Evolutionary conservation across 164 flowering plant species (phyloP).

Genomic region (Litsea cubeba): DNA sequence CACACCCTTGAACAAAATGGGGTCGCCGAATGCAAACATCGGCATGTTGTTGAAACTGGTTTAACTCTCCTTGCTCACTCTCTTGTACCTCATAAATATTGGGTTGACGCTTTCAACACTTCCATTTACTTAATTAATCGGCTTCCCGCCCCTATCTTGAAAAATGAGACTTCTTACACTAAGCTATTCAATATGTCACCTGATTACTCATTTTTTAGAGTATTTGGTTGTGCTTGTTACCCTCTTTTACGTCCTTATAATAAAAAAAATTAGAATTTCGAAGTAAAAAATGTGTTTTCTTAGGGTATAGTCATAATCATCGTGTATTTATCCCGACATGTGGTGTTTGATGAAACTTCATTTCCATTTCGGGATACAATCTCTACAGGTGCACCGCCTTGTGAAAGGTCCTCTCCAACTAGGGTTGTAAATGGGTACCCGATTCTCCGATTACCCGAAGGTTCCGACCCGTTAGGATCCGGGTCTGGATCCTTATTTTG

Average conservation of each 20-base stretch:
- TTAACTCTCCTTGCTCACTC: not conserved
- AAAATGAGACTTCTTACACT: not conserved
- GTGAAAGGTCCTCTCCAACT: too few species aligned
- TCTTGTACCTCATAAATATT: not conserved
- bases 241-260: slow-evolving; percentile 8
- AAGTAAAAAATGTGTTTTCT: slow-evolving; percentile 1
- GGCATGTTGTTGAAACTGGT: not conserved
- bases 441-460: too few species aligned
- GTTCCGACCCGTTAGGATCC: too few species aligned
- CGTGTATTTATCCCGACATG: not conserved
- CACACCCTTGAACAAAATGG: not conserved
- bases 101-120: not conserved
- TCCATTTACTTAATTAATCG: slow-evolving; percentile 1
- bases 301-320: slow-evolving; percentile 10
- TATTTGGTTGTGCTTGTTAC: slow-evolving; percentile 10
- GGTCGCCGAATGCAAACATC: not conserved
- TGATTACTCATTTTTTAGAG: not conserved
- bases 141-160: not conserved
- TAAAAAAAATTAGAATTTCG: not conserved
- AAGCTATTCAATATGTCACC: too few species aligned
- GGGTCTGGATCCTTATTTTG: too few species aligned
- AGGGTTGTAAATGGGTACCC: too few species aligned
- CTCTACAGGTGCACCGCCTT: too few species aligned
- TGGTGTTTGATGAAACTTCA: slow-evolving; percentile 8
- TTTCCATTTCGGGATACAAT: slow-evolving; percentile 2